phyloP scores from a whole-genome alignment of 2,329 filamentous ascomycete species.

The Fusarium torulosum region DNA sequence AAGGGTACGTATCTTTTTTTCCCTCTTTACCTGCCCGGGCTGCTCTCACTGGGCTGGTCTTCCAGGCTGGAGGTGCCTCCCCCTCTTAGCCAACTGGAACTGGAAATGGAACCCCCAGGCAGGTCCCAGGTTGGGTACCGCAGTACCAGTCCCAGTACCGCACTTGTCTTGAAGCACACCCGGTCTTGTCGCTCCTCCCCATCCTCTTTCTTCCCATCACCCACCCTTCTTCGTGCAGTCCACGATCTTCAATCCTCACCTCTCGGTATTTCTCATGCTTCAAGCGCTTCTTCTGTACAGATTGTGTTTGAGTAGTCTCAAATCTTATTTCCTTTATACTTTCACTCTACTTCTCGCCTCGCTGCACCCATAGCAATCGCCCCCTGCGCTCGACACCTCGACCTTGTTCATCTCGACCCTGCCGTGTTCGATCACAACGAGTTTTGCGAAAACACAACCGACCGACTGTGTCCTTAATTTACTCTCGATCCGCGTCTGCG shows the following conservation, averaged over 20 bases:
- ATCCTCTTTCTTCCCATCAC: conserved; percentile 52
- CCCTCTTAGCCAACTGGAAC: conserved; percentile 47
- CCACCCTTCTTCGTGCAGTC: conserved; percentile 53
- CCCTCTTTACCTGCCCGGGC: conserved; percentile 13
- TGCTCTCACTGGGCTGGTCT: conserved; percentile 13
- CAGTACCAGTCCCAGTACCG: conserved; percentile 39
- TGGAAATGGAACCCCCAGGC: conserved; percentile 45
- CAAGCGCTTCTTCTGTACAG: conserved; percentile 35
- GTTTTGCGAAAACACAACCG: conserved; percentile 50
- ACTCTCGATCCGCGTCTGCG: conserved; percentile 39
- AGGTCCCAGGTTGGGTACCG: conserved; percentile 47
- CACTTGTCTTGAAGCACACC: conserved; percentile 50
- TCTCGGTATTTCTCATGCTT: conserved; percentile 41
- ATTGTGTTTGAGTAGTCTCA: conserved; percentile 48
- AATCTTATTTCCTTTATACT: conserved; percentile 29
- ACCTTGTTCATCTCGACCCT: conserved; percentile 45
- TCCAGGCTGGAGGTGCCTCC: conserved; percentile 27
- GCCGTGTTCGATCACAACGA: conserved; percentile 50
- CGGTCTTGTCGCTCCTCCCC: conserved; percentile 55
- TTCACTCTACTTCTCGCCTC: conserved; percentile 13
- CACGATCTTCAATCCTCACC: conserved; percentile 48
- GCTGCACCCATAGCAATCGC: conserved; percentile 31
- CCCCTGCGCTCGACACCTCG: conserved; percentile 46
- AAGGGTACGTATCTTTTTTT: conserved; percentile 48
- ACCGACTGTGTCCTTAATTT: conserved; percentile 44